Evolutionary conservation across 192 early-diverging fungal genomes (phyloP).

Genomic region (Backusella westeae): DNA sequence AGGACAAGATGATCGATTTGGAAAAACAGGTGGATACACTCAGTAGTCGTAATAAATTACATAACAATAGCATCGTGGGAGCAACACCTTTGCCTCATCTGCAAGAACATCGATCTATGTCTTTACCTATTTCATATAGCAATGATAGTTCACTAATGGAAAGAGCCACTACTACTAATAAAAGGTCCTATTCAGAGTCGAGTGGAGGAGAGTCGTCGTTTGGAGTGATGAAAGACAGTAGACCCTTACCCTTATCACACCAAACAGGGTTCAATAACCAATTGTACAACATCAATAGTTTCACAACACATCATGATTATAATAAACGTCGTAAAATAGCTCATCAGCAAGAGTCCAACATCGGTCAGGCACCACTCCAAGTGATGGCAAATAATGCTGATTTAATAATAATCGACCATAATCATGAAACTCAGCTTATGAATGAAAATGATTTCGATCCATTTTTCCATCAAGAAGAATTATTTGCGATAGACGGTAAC

Average conservation of each 20-base stretch:
- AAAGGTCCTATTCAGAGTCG: neutral
- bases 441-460: constrained; percentile 24
- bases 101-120: neutral
- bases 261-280: constrained; percentile 2
- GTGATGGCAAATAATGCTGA: neutral
- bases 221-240: neutral
- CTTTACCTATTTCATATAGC: neutral
- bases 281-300: neutral
- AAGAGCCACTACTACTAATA: neutral
- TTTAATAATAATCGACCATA: neutral
- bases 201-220: neutral
- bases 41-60: neutral
- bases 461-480: constrained; percentile 27
- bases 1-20: neutral
- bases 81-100: neutral
- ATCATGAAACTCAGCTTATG: neutral
- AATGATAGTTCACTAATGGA: neutral
- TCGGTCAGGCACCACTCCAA: neutral
- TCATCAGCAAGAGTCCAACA: neutral
- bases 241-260: neutral
- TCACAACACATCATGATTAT: neutral
- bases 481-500: neutral
- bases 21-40: constrained; percentile 6
- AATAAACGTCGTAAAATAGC: neutral
- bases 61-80: neutral